Conservation (phyloP, 2,329 filamentous ascomycete species). For the Neopestalotiopsis rosae region DNA sequence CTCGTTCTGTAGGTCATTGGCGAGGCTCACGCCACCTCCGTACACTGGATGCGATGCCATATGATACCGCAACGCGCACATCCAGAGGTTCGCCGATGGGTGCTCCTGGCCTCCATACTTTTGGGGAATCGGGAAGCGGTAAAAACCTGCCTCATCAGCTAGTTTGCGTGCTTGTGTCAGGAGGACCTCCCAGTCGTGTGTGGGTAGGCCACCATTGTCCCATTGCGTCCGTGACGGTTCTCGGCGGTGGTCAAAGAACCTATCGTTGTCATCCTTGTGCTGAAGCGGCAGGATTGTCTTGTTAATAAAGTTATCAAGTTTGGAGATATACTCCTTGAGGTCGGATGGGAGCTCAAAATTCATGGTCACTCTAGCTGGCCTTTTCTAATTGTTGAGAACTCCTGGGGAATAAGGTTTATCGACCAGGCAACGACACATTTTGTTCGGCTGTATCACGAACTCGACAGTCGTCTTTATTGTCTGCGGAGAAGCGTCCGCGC, state of each 20-base stretch:
- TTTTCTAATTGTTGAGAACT: neutral
- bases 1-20: slow-evolving; percentile 70
- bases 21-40: slow-evolving; percentile 58
- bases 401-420: neutral
- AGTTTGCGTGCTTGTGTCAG: slow-evolving; percentile 52
- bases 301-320: slow-evolving; percentile 66
- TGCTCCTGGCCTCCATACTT: slow-evolving; percentile 43
- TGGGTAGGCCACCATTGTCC: slow-evolving; percentile 61
- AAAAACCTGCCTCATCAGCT: slow-evolving; percentile 66
- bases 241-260: slow-evolving; percentile 70
- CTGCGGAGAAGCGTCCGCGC: slow-evolving; percentile 10
- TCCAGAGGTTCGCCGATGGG: slow-evolving; percentile 61
- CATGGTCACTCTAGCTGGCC: slow-evolving; percentile 16
- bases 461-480: neutral
- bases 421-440: neutral
- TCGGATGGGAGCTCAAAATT: slow-evolving; percentile 26
- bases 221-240: slow-evolving; percentile 67
- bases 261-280: slow-evolving; percentile 60
- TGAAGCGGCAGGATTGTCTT: slow-evolving; percentile 59
- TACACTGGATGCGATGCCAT: slow-evolving; percentile 55
- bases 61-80: slow-evolving; percentile 66
- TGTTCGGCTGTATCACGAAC: neutral
- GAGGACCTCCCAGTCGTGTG: slow-evolving; percentile 63
- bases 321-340: slow-evolving; percentile 31
- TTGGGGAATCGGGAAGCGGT: slow-evolving; percentile 60